These are phyloP conservation scores for Aegle marmelos DNA, from an alignment of 345 rosid species.

Conservation along the genomic window DNA sequence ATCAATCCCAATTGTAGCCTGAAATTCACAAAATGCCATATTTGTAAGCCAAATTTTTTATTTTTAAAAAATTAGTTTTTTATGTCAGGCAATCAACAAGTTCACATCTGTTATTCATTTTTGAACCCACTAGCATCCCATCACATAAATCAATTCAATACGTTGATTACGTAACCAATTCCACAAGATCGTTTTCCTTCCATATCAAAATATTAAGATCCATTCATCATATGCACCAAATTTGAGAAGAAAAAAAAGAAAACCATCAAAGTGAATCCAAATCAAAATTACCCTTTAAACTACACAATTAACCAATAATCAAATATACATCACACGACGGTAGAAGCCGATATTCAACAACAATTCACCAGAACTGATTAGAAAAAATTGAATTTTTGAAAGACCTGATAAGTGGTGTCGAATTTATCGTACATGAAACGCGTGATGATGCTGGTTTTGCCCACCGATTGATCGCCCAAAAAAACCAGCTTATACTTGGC, in stretches of 20 bases:
- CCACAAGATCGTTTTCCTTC: neutral
- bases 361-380: neutral
- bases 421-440: constrained; percentile 96
- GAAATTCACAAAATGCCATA: constrained; percentile 14
- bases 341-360: neutral
- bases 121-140: neutral
- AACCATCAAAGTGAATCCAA: neutral
- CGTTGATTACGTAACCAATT: neutral
- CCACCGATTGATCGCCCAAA: constrained; percentile 85
- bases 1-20: constrained; percentile 95
- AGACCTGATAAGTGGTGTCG: constrained; percentile 88
- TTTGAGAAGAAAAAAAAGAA: no score
- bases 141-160: neutral
- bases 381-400: neutral
- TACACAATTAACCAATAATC: neutral
- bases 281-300: neutral
- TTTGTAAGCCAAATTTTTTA: neutral
- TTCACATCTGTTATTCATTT: neutral
- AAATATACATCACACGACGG: neutral
- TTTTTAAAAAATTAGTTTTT: no score
- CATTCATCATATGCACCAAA: neutral
- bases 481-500: constrained; percentile 83
- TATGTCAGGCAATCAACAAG: neutral
- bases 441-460: constrained; percentile 90
- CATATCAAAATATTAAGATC: neutral